Base-by-base conservation (phyloP, 352 stramenopile species). In the Globisporangium splendens region DNA sequence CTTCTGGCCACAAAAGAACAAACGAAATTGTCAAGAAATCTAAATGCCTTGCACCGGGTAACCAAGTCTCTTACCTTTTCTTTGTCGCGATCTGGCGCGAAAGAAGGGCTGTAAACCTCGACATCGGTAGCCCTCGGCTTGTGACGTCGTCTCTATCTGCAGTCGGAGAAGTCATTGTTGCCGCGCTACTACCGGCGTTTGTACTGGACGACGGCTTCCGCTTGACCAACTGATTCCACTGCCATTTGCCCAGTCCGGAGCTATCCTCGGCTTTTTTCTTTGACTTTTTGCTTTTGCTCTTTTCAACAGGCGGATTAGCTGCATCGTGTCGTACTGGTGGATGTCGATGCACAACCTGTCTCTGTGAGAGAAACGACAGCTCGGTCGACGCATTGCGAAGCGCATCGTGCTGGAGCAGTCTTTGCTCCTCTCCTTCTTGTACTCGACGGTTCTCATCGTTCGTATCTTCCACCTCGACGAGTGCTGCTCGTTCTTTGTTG, bases 341-440 rank as follows among this genome's bases (percentile, higher is more conserved):
- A 50, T 91, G 77, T 3, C 82, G 78, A 54, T 91, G 77, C 18
- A 93, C 78, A 4, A 93, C 83, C 60, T 91, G 83, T 8, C 81
- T 73, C 55, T 93, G 83, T 1, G 83, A 91, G 44, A 93, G 79
- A 49, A 85, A 88, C 13, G 73, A 83, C 33, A 93, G 52, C 54
- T 93, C 83, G 0, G 79, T 84, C 15, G 83, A 86, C 8, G 79
- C 83, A 39, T 84, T 67, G 15, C 79, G 67, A 7, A 89, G 58
- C 17, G 74, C 75, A 22, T 72, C 75, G 21, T 74, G 70, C 39
- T 77, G 68, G n/a, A 85, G 51, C 20, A 83, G 50, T 41, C 75
- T 63, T 39, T 65, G 44, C 54, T 79, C 24, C 38, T 66, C 49
- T 21, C 47, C 56, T n/a, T 76, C 72, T 41, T 72, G 72, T 12